These are phyloP conservation scores for Coleophoma cylindrospora DNA, from an alignment of 2,329 filamentous ascomycete species.

Conservation along the genomic window DNA sequence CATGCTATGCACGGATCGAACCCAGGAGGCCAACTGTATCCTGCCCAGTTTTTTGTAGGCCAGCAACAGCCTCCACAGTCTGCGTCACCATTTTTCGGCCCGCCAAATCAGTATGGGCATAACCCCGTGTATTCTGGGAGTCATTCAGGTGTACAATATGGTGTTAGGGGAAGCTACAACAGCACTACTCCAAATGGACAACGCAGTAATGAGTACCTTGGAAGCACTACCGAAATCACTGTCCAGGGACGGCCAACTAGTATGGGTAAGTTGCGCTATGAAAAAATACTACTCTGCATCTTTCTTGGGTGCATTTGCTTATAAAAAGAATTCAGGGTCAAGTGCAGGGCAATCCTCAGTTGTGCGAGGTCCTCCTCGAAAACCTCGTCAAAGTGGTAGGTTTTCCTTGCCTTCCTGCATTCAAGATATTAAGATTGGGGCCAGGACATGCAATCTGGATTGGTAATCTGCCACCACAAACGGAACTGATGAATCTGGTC, in stretches of 20 bases:
- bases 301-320: neutral
- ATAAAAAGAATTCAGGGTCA: conserved; percentile 18
- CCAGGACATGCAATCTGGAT: conserved; percentile 91
- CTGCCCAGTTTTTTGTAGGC: conserved; percentile 16
- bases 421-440: conserved; percentile 19
- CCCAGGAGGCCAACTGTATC: conserved; percentile 19
- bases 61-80: conserved; percentile 13
- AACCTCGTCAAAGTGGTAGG: conserved; percentile 58
- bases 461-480: conserved; percentile 83
- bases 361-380: conserved; percentile 49
- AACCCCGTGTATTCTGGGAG: conserved; percentile 14
- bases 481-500: conserved; percentile 78
- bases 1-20: conserved; percentile 8
- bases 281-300: too few species aligned
- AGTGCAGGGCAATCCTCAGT: conserved; percentile 32
- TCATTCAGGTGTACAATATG: conserved; percentile 10
- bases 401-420: neutral
- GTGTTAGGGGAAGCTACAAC: conserved; percentile 11
- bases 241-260: conserved; percentile 11
- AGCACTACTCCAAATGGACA: conserved; percentile 8
- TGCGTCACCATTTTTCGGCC: conserved; percentile 17
- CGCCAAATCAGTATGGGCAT: conserved; percentile 18
- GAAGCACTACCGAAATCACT: conserved; percentile 2
- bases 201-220: conserved; percentile 9
- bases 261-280: conserved; percentile 19